Conservation (phyloP, 257 asterid species). For the Solanum tarapatanum region DNA sequence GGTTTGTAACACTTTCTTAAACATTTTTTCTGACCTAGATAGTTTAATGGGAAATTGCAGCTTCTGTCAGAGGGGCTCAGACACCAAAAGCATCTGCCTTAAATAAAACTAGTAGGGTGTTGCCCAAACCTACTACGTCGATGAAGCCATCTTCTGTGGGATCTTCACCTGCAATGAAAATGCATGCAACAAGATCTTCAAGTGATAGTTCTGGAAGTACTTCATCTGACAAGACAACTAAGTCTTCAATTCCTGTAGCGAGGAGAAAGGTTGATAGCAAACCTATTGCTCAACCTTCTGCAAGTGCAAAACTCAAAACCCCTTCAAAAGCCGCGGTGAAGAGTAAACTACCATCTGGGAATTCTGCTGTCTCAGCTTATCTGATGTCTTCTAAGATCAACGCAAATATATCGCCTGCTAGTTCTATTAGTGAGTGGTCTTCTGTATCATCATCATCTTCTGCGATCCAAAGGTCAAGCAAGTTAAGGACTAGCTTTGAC, state of each 20-base stretch:
- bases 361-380: conserved; percentile 39
- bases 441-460: conserved; percentile 74
- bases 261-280: conserved; percentile 46
- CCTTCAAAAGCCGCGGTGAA: conserved; percentile 40
- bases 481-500: conserved; percentile 55
- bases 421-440: conserved; percentile 96
- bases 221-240: conserved; percentile 32
- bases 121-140: conserved; percentile 45
- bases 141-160: conserved; percentile 33
- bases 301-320: conserved; percentile 37
- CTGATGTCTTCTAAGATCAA: conserved; percentile 46
- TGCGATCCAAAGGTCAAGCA: conserved; percentile 32
- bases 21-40: background rate
- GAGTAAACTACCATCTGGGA: conserved; percentile 27
- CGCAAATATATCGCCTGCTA: conserved; percentile 69
- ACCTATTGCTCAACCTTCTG: conserved; percentile 23
- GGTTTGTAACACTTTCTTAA: background rate
- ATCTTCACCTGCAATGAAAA: conserved; percentile 31
- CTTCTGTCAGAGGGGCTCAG: conserved; percentile 42
- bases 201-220: conserved; percentile 43
- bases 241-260: conserved; percentile 26
- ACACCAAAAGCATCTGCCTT: conserved; percentile 31
- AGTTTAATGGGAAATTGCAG: conserved; percentile 14
- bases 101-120: conserved; percentile 34
- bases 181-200: conserved; percentile 46